Percentiles rank a stretch among this genome's conserved stretches.
Evolutionary conservation across 139 green algal species (phyloP).

Genomic region (Chlorella sorokiniana): DNA sequence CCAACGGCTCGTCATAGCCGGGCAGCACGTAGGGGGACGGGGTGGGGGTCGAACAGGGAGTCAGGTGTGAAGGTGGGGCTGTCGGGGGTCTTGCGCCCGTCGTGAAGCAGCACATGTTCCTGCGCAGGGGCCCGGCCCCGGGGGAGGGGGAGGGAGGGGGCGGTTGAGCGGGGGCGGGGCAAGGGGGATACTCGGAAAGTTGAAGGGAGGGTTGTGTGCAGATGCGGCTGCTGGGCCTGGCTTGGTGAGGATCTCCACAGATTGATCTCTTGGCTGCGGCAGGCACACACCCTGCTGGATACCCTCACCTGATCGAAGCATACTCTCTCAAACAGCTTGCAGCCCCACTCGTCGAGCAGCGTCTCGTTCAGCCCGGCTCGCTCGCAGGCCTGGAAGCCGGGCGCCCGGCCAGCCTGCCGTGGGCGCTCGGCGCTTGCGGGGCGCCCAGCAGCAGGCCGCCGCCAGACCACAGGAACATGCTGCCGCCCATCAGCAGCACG

Average conservation of each 20-base stretch:
- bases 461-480: not conserved
- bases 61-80: not conserved
- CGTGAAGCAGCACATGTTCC: constrained; percentile 9
- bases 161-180: too few species aligned
- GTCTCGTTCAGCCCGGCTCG: not conserved
- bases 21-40: constrained; percentile 11
- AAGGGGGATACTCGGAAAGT: too few species aligned
- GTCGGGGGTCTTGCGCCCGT: constrained; percentile 7
- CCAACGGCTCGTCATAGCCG: constrained; percentile 16
- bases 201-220: too few species aligned
- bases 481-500: constrained; percentile 3
- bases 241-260: too few species aligned
- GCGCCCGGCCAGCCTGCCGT: not conserved
- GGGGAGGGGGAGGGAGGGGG: too few species aligned
- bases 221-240: too few species aligned
- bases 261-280: too few species aligned
- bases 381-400: not conserved
- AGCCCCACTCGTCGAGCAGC: constrained; percentile 4
- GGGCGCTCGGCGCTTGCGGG: not conserved
- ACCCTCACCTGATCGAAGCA: constrained; percentile 22
- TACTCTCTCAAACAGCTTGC: constrained; percentile 7
- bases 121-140: too few species aligned
- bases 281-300: too few species aligned
- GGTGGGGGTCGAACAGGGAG: not conserved
- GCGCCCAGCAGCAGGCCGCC: not conserved